Conservation (phyloP, 192 early-diverging fungal genomes). For the Borealophlyctis nickersoniae region DNA sequence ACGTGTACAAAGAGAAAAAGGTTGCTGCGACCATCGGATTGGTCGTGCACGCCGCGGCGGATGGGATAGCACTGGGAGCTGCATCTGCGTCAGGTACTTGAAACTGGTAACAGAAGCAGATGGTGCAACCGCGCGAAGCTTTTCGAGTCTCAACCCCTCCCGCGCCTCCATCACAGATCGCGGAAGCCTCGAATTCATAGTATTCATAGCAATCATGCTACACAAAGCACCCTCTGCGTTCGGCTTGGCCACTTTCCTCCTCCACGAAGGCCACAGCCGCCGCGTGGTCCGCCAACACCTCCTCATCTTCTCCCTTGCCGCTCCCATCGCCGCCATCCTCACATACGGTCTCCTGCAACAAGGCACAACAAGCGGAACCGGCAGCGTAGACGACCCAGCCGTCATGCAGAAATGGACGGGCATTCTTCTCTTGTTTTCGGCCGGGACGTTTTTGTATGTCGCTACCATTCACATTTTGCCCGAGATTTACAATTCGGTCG, state of each 20-base stretch:
- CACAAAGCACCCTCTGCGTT: conserved; percentile 96
- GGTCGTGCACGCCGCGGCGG: conserved; percentile 92
- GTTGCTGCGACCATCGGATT: conserved; percentile 79
- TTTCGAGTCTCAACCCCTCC: not conserved
- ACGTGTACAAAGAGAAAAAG: not conserved
- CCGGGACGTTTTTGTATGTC: conserved; percentile 81
- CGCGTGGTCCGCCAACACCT: conserved; percentile 72
- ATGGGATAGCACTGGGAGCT: conserved; percentile 92
- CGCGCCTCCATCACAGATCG: conserved; percentile 26
- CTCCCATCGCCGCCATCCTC: conserved; percentile 78
- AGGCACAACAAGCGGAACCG: too few species aligned
- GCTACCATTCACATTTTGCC: conserved; percentile 80
- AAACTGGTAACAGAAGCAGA: not conserved
- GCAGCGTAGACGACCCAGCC: conserved; percentile 23
- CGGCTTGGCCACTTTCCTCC: conserved; percentile 82
- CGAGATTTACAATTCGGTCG: conserved; percentile 47
- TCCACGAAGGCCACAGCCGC: conserved; percentile 63
- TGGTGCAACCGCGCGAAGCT: too few species aligned
- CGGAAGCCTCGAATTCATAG: conserved; percentile 55
- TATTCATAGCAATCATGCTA: conserved; percentile 92
- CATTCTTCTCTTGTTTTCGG: conserved; percentile 83
- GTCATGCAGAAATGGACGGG: conserved; percentile 73
- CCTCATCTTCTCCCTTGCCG: conserved; percentile 74
- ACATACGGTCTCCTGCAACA: conserved; percentile 37
- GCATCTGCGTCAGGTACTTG: conserved; percentile 60